Conservation (phyloP, 768 basidiomycete species). For the Lactifluus subvellereus region DNA sequence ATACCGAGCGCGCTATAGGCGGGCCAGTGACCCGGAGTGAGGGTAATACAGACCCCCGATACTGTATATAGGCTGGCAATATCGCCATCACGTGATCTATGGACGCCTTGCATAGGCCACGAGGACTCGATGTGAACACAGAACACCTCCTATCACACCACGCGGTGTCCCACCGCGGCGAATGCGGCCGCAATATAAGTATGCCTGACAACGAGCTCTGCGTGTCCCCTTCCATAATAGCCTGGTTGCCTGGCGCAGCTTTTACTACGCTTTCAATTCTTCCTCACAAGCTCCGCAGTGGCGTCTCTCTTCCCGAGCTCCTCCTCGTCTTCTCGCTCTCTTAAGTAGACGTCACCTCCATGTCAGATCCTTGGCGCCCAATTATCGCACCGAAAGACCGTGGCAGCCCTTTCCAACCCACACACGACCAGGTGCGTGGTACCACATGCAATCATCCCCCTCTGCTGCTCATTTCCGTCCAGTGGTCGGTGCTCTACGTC, state of each 20-base stretch:
- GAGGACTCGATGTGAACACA: conserved; percentile 2
- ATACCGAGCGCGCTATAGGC: too few relatives aligned
- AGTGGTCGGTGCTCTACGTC: conserved; percentile 74
- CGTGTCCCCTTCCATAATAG: conserved; percentile 8
- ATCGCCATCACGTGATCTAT: background rate
- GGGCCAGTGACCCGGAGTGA: too few relatives aligned
- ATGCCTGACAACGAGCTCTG: background rate
- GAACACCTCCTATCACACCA: background rate
- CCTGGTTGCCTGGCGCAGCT: background rate
- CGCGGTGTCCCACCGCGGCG: background rate
- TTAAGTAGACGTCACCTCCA: background rate
- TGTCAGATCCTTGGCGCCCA: conserved; percentile 12
- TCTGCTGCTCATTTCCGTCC: conserved; percentile 19
- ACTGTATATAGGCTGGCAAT: too few relatives aligned
- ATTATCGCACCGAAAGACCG: background rate
- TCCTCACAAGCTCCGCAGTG: conserved; percentile 8
- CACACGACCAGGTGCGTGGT: conserved; percentile 20
- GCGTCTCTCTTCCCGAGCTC: background rate
- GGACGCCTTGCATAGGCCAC: conserved; percentile 5
- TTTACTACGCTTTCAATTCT: background rate
- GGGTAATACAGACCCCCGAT: too few relatives aligned
- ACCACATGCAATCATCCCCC: background rate
- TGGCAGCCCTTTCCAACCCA: conserved; percentile 10
- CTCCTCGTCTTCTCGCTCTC: background rate
- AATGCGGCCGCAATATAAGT: conserved; percentile 4